Conservation (phyloP, 2,329 filamentous ascomycete species). For the Nemania sp. region DNA sequence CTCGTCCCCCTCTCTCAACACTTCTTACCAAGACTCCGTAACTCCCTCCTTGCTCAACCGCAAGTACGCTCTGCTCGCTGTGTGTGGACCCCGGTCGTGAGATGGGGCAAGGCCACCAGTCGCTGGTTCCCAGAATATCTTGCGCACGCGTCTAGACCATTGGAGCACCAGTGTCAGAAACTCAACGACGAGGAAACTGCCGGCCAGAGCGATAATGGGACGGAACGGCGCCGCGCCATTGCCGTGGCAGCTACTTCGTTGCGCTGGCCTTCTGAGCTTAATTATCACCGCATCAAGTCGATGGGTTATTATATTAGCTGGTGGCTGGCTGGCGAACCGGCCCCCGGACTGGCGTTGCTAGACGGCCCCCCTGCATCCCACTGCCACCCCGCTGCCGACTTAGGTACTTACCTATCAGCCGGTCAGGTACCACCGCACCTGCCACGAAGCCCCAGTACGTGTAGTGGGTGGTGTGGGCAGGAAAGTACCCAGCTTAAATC, state of each 20-base stretch:
- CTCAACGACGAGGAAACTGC: not conserved
- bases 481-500: too few species aligned
- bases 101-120: not conserved
- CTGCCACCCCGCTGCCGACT: too few species aligned
- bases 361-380: too few species aligned
- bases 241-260: not conserved
- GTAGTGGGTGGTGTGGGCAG: too few species aligned
- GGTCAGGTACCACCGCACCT: too few species aligned
- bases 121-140: not conserved
- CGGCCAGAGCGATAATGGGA: conserved; percentile 11
- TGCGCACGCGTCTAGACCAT: not conserved
- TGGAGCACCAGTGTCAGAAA: not conserved
- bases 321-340: conserved; percentile 17
- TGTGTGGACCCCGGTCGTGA: not conserved
- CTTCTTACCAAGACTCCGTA: not conserved
- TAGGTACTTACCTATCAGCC: too few species aligned
- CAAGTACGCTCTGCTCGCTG: not conserved
- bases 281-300: too few species aligned
- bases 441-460: too few species aligned
- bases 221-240: conserved; percentile 5
- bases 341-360: not conserved
- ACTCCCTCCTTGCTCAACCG: not conserved
- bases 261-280: too few species aligned
- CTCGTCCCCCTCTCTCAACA: not conserved
- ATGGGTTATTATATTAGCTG: conserved; percentile 22